Base-by-base conservation (phyloP, 345 rosid species). In the Raphanus sativus region DNA sequence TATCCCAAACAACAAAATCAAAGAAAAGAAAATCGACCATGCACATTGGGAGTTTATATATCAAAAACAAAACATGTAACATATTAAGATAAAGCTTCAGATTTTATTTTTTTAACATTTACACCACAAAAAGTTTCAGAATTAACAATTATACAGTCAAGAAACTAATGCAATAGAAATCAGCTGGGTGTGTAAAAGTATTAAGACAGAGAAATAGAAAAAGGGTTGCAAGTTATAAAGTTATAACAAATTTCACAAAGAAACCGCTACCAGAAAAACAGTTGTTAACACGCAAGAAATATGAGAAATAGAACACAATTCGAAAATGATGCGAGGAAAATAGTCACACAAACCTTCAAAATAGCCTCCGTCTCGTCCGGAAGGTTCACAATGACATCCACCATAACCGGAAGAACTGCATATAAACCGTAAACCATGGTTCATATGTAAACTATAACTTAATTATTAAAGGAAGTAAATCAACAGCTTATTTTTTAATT, bases 381-480 rank as follows among this genome's bases (percentile, higher is more conserved):
- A 67, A 95, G 97, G 77, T 87, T 84, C 4, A 92, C 83, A 9
- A 96, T 81, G 86, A 95, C 84, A 80, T 95, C 99, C 83, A 87
- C 78, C 74, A 84, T 96, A 56, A 87, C 90, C 50, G 98, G 98
- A 61, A 95, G 94, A 87, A 90, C 99, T 95, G 96, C 87, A 70
- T 32, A 69, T 74, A 61, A 63, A 56, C 76, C 79, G 79, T 55
- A 73, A 59, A 28, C 65, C 70, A 38, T 63, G 17, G 21, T 48
- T 32, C 40, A 17, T n/a, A 77, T 55, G 38, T 2, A 36, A 33
- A 33, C 6, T 42, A 38, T 4, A 42, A 63, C 24, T 28, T 34
- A 38, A 59, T 25, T 12, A 17, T 45, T 2, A 59, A 4, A 26
- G 3, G 15, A 59, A 11, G 1, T 59, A 25, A 21, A 70, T 42